These are phyloP conservation scores for Saccharomyces eubayanus DNA, from an alignment of 805 yeast genomes.

Conservation along the genomic window DNA sequence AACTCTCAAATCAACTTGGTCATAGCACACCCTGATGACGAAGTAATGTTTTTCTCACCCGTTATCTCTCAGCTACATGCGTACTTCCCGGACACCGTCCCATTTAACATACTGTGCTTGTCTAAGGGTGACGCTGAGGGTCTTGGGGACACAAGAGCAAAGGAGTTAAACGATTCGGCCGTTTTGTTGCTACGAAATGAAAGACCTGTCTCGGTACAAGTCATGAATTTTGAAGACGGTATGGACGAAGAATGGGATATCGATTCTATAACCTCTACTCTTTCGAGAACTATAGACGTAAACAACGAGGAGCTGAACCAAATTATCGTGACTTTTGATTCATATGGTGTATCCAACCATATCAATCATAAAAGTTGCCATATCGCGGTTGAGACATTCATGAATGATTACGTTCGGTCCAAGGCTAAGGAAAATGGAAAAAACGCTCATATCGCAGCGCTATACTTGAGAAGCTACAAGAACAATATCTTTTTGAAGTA, in stretches of 20 bases:
- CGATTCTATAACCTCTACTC: conserved; percentile 14
- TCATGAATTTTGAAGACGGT: conserved; percentile 52
- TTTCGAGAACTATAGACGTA: conserved; percentile 5
- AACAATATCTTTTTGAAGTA: conserved; percentile 18
- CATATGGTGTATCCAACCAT: conserved; percentile 73
- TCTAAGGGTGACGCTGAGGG: conserved; percentile 74
- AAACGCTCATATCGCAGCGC: not conserved
- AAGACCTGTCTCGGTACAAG: conserved; percentile 12
- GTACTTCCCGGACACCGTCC: conserved; percentile 7
- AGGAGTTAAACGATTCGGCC: conserved; percentile 42
- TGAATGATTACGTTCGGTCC: conserved; percentile 1
- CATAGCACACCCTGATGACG: conserved; percentile 97
- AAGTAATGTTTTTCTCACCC: conserved; percentile 94
- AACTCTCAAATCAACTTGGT: conserved; percentile 32
- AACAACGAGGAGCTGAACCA: not conserved
- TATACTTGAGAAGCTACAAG: conserved; percentile 12
- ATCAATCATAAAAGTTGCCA: conserved; percentile 71
- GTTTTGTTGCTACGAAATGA: conserved; percentile 11
- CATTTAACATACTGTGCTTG: conserved; percentile 55
- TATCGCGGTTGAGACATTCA: conserved; percentile 36
- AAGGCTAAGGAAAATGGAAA: not conserved
- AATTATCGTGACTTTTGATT: conserved; percentile 67
- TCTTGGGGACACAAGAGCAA: conserved; percentile 52
- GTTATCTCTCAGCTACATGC: conserved; percentile 23
- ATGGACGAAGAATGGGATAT: conserved; percentile 60